Conservation (phyloP, 2,329 filamentous ascomycete genomes). For the Colletotrichum lindemuthianum region DNA sequence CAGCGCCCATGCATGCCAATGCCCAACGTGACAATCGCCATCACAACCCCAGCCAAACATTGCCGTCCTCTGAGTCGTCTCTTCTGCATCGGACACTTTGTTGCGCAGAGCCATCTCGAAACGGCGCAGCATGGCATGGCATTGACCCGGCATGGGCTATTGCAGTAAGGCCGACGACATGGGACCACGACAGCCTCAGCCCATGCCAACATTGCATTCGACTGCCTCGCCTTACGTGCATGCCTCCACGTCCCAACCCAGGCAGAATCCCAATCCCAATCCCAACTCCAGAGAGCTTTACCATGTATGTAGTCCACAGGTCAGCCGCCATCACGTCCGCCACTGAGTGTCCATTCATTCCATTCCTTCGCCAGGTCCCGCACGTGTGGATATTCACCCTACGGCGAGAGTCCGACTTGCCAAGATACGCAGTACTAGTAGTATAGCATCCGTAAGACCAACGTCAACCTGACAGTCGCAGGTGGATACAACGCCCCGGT, state of each 20-base stretch:
- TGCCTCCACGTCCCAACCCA: constrained; percentile 9
- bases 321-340: too few relatives aligned
- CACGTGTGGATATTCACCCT: not conserved
- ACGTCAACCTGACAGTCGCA: too few relatives aligned
- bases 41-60: not conserved
- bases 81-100: not conserved
- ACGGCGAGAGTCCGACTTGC: too few relatives aligned
- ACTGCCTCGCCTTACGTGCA: constrained; percentile 19
- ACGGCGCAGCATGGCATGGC: too few relatives aligned
- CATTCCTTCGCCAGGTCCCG: constrained; percentile 20
- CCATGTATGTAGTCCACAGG: too few relatives aligned
- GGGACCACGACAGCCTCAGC: constrained; percentile 1
- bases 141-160: not conserved
- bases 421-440: too few relatives aligned
- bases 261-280: too few relatives aligned
- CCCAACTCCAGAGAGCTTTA: too few relatives aligned
- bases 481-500: too few relatives aligned
- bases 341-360: not conserved
- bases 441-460: too few relatives aligned
- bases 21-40: constrained; percentile 17
- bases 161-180: not conserved
- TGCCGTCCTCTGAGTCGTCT: constrained; percentile 5
- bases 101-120: too few relatives aligned
- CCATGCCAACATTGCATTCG: constrained; percentile 7
- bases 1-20: constrained; percentile 26